Percentiles rank a stretch among this genome's conserved stretches.
These are phyloP conservation scores for Sporothrix humicola DNA, from an alignment of 2,329 filamentous ascomycete genomes.

Conservation along the genomic window DNA sequence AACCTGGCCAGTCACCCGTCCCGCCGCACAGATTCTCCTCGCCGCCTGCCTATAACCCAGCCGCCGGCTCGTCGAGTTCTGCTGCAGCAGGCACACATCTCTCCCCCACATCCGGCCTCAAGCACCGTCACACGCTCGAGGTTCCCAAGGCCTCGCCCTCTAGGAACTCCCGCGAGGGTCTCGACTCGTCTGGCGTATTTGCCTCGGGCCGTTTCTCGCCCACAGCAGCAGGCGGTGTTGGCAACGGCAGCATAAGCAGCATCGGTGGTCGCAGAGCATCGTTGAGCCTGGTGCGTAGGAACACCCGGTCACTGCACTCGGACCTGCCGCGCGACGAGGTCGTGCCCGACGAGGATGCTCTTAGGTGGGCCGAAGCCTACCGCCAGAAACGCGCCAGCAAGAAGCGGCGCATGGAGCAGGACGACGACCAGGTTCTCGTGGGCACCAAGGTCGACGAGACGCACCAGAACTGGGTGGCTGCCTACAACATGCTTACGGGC, in stretches of 20 bases:
- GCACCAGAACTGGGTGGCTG: constrained; percentile 95
- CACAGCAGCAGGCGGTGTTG: constrained; percentile 55
- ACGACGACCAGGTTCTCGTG: constrained; percentile 92
- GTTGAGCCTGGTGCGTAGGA: constrained; percentile 78
- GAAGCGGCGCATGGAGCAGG: constrained; percentile 78
- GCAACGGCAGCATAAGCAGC: constrained; percentile 53
- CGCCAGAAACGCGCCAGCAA: constrained; percentile 90
- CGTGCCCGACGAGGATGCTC: constrained; percentile 84
- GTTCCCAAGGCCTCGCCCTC: constrained; percentile 72
- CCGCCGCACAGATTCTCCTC: constrained; percentile 67
- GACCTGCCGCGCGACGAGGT: constrained; percentile 84
- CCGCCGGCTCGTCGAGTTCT: constrained; percentile 42
- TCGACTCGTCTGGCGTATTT: constrained; percentile 61
- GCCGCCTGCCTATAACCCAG: constrained; percentile 61
- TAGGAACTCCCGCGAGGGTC: constrained; percentile 74
- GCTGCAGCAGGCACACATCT: constrained; percentile 56
- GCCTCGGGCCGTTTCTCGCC: constrained; percentile 84
- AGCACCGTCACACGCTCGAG: constrained; percentile 86
- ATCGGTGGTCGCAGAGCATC: constrained; percentile 74
- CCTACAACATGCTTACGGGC: constrained; percentile 99
- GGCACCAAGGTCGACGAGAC: constrained; percentile 98
- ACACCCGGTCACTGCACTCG: constrained; percentile 83
- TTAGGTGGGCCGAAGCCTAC: constrained; percentile 90
- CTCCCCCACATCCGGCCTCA: constrained; percentile 62
- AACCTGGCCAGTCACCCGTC: constrained; percentile 7